Conservation (phyloP, 2,329 filamentous ascomycete species). For the Pestalotiopsis sp. region DNA sequence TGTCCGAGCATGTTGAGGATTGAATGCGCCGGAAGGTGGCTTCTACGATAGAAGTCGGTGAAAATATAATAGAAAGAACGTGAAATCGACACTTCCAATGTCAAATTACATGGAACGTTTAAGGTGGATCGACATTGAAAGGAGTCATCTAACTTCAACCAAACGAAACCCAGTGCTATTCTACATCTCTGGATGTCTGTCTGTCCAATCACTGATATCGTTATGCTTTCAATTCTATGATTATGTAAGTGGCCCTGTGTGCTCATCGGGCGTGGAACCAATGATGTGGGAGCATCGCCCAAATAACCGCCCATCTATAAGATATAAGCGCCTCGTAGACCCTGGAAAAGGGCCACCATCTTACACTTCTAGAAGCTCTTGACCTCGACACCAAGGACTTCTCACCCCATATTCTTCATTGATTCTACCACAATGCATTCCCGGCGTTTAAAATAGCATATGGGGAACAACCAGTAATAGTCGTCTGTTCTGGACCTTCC, state of each 20-base stretch:
- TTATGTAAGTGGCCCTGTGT: background rate
- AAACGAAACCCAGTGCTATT: too few species aligned
- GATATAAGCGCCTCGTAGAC: constrained; percentile 7
- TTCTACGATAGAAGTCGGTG: too few species aligned
- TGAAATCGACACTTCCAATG: too few species aligned
- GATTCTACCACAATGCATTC: background rate
- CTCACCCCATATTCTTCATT: background rate
- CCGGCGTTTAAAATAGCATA: background rate
- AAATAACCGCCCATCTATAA: constrained; percentile 3
- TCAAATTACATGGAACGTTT: too few species aligned
- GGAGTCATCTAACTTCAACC: too few species aligned
- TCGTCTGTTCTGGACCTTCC: background rate
- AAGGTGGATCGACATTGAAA: too few species aligned
- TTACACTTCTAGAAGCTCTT: constrained; percentile 10
- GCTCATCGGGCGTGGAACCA: background rate
- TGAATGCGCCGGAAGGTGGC: too few species aligned
- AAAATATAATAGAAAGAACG: too few species aligned
- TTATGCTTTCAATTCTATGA: background rate
- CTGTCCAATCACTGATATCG: background rate
- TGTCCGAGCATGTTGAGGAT: too few species aligned
- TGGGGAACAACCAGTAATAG: background rate
- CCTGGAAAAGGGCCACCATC: background rate
- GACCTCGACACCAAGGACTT: background rate
- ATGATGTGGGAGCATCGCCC: background rate
- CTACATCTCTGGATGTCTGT: background rate